Conservation (phyloP, 2,329 filamentous ascomycete species). For the Colletotrichum sp. region DNA sequence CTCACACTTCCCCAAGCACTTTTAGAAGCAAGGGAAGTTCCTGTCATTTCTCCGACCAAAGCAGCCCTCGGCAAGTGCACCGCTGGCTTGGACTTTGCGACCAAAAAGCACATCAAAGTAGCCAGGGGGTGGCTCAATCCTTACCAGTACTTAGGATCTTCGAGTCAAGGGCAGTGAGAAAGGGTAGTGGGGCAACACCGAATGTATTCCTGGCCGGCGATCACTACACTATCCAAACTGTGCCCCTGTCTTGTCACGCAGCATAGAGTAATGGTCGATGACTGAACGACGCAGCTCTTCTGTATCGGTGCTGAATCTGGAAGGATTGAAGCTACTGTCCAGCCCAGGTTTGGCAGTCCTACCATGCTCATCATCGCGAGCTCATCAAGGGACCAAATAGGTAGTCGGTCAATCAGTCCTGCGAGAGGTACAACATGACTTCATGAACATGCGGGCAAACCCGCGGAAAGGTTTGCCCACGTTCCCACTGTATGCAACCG, state of each 20-base stretch:
- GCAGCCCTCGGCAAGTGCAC: accelerated
- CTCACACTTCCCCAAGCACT: accelerated
- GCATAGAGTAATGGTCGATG: background rate
- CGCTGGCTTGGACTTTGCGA: background rate
- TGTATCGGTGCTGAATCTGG: accelerated
- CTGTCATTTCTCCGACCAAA: background rate
- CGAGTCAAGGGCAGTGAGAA: background rate
- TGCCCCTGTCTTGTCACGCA: background rate
- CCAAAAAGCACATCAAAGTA: background rate
- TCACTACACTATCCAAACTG: background rate
- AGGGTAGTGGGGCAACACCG: background rate
- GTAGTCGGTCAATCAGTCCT: background rate
- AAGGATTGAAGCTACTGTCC: accelerated
- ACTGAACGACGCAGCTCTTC: background rate
- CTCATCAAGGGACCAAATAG: background rate
- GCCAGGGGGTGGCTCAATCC: background rate
- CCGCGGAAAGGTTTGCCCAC: background rate
- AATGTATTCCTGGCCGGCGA: background rate
- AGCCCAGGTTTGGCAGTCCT: accelerated
- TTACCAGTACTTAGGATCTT: accelerated
- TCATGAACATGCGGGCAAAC: background rate
- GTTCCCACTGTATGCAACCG: background rate
- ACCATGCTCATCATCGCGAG: background rate
- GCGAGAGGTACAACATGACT: background rate
- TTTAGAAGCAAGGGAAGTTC: background rate